These are phyloP conservation scores for Cyclotella choctawhatcheeana DNA, from an alignment of 108 stramenopile species.

Conservation along the genomic window DNA sequence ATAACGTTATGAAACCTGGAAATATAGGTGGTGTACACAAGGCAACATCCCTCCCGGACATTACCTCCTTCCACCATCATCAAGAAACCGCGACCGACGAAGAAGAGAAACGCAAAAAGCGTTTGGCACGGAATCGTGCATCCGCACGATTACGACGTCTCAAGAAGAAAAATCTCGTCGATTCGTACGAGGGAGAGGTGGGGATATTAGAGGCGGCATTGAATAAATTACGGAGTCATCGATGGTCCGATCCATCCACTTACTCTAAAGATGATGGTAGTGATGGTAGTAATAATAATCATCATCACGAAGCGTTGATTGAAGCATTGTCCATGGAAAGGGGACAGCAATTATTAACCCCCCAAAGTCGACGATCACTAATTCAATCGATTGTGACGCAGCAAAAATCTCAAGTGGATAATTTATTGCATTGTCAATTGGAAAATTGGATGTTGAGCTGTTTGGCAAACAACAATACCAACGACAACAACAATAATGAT, in stretches of 20 bases:
- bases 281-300: slow-evolving; percentile 29
- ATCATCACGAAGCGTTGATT: slow-evolving; percentile 66
- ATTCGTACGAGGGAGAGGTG: slow-evolving; percentile 91
- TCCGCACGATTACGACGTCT: slow-evolving; percentile 78
- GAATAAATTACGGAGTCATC: slow-evolving; percentile 70
- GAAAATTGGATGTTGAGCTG: slow-evolving; percentile 68
- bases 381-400: slow-evolving; percentile 76
- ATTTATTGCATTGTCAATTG: slow-evolving; percentile 69
- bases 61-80: slow-evolving; percentile 73
- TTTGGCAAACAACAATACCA: slow-evolving; percentile 17
- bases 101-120: slow-evolving; percentile 86
- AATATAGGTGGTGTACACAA: slow-evolving; percentile 13
- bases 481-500: slow-evolving; percentile 8
- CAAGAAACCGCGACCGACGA: slow-evolving; percentile 55
- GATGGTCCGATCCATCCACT: slow-evolving; percentile 66
- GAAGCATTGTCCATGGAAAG: slow-evolving; percentile 91
- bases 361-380: slow-evolving; percentile 64
- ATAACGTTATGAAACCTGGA: neutral
- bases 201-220: slow-evolving; percentile 82
- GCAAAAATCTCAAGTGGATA: slow-evolving; percentile 77
- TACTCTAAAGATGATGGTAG: too few species aligned
- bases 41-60: slow-evolving; percentile 72
- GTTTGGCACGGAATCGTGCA: slow-evolving; percentile 87
- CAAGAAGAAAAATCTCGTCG: slow-evolving; percentile 90
- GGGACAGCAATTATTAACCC: slow-evolving; percentile 74